Evolutionary conservation across 208 protist species (phyloP), one percentile per base, ranked within the genome.

Genomic region (Leishmania tarentolae): DNA sequence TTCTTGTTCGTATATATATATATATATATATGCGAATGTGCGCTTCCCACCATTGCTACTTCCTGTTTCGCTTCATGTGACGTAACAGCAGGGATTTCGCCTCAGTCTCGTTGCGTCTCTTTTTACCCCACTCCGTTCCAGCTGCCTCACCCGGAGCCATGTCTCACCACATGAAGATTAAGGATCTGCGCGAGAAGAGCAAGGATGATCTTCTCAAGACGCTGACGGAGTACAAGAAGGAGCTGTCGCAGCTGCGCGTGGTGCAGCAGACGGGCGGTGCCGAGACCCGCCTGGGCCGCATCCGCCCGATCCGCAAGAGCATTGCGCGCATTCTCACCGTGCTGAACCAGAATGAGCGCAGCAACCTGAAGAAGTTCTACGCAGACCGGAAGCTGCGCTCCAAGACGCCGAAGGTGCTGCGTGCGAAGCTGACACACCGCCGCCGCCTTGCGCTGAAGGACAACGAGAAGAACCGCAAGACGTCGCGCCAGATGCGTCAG

Each of bases 311-410:
- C 82, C 96, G 98, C 82, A 99, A 99, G 93, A 95, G 90, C 82
- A 98, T 99, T 81, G 99, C 99, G 35, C 95, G 97, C 85, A 97
- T 99, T 66, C 86, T 99, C 83, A 99, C 99, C 24, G 98, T 99
- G 75, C 94, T 99, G 77, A 99, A 98, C 94, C 93, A 99, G 94
- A 99, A 96, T 73, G 90, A 99, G 92, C 92, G 92, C 86, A 79
- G 87, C 31, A 91, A 97, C 86, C 93, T 99, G 63, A 92, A 96
- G 76, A 96, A 97, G 87, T 94, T 98, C 87, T 99, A 99, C 92
- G 88, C 91, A 75, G 95, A 94, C 61, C 93, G 97, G 87, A 99
- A 97, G 95, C 75, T 97, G 84, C 89, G 87, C 81, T 80, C 50
- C 66, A 92, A 90, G 80, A 92, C 87, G 65, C 94, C 94, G 78